Percentiles rank a stretch among this genome's conserved stretches.
Conservation (phyloP, 768 basidiomycete genomes). For the Stropharia rugosoannulata region DNA sequence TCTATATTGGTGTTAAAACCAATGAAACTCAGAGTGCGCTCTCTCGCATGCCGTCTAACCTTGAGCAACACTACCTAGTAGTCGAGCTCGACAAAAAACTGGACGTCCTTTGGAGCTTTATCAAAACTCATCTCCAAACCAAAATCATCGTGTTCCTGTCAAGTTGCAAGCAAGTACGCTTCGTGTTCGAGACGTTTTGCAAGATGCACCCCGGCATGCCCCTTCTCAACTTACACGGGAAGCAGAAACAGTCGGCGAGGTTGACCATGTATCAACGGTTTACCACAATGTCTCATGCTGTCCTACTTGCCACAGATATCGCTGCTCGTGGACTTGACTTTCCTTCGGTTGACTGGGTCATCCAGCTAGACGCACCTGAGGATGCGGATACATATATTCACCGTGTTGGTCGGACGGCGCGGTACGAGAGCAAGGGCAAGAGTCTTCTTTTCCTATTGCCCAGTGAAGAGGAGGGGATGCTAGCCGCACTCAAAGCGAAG, state of each 20-base stretch:
- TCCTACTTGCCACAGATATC: slow-evolving; percentile 94
- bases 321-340: slow-evolving; percentile 97
- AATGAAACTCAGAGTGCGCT: slow-evolving; percentile 39
- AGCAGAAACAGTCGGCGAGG: slow-evolving; percentile 92
- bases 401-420: slow-evolving; percentile 91
- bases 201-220: slow-evolving; percentile 93
- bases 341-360: slow-evolving; percentile 94
- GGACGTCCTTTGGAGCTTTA: slow-evolving; percentile 90
- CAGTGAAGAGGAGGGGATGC: slow-evolving; percentile 93
- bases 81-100: slow-evolving; percentile 86
- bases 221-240: slow-evolving; percentile 92
- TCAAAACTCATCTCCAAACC: slow-evolving; percentile 88
- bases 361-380: slow-evolving; percentile 95
- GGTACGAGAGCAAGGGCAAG: slow-evolving; percentile 90
- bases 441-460: slow-evolving; percentile 81
- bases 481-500: slow-evolving; percentile 66
- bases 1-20: slow-evolving; percentile 56
- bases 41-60: slow-evolving; percentile 65
- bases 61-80: slow-evolving; percentile 89
- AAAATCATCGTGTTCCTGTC: slow-evolving; percentile 95
- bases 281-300: slow-evolving; percentile 75
- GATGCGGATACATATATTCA: slow-evolving; percentile 98
- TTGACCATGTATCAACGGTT: slow-evolving; percentile 84
- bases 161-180: slow-evolving; percentile 95
- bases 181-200: slow-evolving; percentile 94